These are phyloP conservation scores for Mycena belliarum DNA, from an alignment of 768 basidiomycete species.

Conservation along the genomic window DNA sequence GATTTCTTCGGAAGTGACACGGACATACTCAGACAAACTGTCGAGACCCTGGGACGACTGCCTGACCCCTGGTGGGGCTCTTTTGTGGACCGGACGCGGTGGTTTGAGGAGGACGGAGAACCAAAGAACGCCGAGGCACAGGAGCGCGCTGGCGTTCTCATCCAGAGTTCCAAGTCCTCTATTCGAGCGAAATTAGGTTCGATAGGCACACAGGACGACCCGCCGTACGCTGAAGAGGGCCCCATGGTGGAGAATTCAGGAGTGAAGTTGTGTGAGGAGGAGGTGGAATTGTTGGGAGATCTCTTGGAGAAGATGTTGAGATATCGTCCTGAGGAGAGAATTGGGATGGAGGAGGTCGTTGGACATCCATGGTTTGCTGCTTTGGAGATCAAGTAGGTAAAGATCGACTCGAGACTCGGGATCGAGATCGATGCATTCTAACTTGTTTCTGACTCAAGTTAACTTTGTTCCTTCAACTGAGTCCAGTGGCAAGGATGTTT, in stretches of 20 bases:
- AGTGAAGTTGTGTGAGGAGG: constrained; percentile 11
- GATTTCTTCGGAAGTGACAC: constrained; percentile 15
- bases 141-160: constrained; percentile 21
- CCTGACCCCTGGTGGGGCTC: no score
- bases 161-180: constrained; percentile 20
- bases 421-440: no score
- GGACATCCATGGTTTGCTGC: no score
- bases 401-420: no score
- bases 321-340: constrained; percentile 45
- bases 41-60: constrained; percentile 1
- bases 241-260: no score
- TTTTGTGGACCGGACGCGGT: constrained; percentile 13
- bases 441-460: no score
- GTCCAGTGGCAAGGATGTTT: no score
- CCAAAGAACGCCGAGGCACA: constrained; percentile 31
- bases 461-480: no score
- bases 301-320: constrained; percentile 41
- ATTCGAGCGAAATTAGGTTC: no score
- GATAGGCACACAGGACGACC: no score
- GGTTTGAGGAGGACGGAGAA: not conserved
- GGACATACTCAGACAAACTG: not conserved
- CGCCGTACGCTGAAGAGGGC: no score
- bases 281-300: constrained; percentile 33
- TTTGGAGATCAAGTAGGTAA: no score
- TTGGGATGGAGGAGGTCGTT: constrained; percentile 8